These are phyloP conservation scores for Stephania yunnanensis DNA, from an alignment of 164 flowering plant species.

Conservation along the genomic window DNA sequence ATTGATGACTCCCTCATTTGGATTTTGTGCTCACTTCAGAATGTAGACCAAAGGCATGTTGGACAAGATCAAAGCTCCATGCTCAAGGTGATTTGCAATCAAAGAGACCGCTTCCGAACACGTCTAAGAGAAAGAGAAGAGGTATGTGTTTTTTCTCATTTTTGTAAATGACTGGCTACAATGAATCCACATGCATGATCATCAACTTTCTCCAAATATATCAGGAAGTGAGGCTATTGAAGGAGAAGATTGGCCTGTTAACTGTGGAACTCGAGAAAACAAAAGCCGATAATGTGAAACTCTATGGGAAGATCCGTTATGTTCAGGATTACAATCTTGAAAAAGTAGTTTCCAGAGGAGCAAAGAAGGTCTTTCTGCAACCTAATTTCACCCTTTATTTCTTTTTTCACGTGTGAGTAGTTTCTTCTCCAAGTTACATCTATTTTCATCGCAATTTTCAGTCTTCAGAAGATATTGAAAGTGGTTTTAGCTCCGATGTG, in stretches of 20 bases:
- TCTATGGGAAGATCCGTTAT: slow-evolving; percentile 96
- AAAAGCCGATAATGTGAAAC: slow-evolving; percentile 94
- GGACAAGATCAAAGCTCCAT: slow-evolving; percentile 97
- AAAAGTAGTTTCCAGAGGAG: slow-evolving; percentile 91
- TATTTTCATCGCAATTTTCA: slow-evolving; percentile 26
- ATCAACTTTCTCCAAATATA: slow-evolving; percentile 12
- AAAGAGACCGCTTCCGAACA: slow-evolving; percentile 86
- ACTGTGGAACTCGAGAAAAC: slow-evolving; percentile 78
- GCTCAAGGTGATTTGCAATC: slow-evolving; percentile 97
- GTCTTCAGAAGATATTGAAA: slow-evolving; percentile 84
- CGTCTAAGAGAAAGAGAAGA: slow-evolving; percentile 95
- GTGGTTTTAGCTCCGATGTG: slow-evolving; percentile 93
- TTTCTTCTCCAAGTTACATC: slow-evolving; percentile 1
- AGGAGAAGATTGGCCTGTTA: slow-evolving; percentile 74
- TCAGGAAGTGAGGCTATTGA: slow-evolving; percentile 87
- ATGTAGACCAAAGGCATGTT: slow-evolving; percentile 53
- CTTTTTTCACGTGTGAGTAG: not conserved
- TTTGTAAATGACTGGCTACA: not conserved
- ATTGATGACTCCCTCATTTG: not conserved
- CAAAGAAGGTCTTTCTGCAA: slow-evolving; percentile 61
- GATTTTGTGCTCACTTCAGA: slow-evolving; percentile 33
- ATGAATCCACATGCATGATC: not conserved
- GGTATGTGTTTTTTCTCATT: slow-evolving; percentile 30
- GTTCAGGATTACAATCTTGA: slow-evolving; percentile 94
- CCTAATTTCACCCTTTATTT: slow-evolving; percentile 1